phyloP scores from a whole-genome alignment of 305 asterid genomes.

The Fraxinus ornus region DNA sequence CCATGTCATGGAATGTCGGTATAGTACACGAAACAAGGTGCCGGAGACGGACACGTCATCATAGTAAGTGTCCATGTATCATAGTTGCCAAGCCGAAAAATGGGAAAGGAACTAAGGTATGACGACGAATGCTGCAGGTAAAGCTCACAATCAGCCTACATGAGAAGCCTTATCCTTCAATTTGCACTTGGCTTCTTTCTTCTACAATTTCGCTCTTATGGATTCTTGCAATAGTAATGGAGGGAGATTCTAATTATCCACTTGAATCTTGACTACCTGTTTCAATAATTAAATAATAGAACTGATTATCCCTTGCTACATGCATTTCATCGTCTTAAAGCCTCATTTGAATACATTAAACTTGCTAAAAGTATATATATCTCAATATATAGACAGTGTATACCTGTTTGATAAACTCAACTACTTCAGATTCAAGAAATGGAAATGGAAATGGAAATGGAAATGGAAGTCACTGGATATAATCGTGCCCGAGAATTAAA shows the following conservation, averaged over 20 bases:
- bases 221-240: neutral
- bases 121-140: neutral
- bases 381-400: too few species aligned
- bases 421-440: neutral
- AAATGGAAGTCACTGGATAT: neutral
- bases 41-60: neutral
- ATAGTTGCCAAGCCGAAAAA: neutral
- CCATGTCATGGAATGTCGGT: neutral
- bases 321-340: neutral
- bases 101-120: neutral
- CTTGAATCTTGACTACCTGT: neutral
- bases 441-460: slow-evolving; percentile 27
- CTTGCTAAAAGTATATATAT: slow-evolving; percentile 1
- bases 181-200: neutral
- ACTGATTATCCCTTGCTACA: neutral
- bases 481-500: slow-evolving; percentile 33
- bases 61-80: neutral
- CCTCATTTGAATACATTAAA: slow-evolving; percentile 13
- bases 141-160: neutral
- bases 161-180: neutral
- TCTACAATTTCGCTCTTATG: neutral
- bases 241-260: neutral
- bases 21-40: neutral
- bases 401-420: neutral
- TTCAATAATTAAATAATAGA: neutral